A percentile compares a stretch with the other conserved stretches of the same genome.
phyloP scores from a whole-genome alignment of 2,329 filamentous ascomycete genomes.

The Zymoseptoria passerinii region DNA sequence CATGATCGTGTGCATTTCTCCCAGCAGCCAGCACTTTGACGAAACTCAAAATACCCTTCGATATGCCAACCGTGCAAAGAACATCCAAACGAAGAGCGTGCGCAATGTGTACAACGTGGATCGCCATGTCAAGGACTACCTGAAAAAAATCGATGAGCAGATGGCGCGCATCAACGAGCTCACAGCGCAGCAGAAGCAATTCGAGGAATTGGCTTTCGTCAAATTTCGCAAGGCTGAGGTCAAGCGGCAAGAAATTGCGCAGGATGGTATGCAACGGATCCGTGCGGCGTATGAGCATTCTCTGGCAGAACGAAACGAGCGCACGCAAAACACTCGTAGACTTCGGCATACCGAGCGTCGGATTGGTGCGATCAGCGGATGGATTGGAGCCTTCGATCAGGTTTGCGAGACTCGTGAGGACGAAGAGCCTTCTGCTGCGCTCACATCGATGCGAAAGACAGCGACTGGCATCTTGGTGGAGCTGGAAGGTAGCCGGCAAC shows the following conservation, averaged over 20 bases:
- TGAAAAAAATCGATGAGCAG: conserved; percentile 99
- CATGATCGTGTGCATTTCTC: conserved; percentile 98
- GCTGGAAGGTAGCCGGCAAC: conserved; percentile 80
- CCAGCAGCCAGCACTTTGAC: conserved; percentile 92
- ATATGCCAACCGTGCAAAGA: conserved; percentile 96
- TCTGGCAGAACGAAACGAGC: conserved; percentile 66
- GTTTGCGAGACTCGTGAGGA: conserved; percentile 66
- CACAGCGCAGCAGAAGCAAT: conserved; percentile 84
- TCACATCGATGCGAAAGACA: conserved; percentile 73
- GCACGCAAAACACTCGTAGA: conserved; percentile 70
- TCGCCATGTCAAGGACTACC: conserved; percentile 95
- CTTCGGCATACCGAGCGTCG: conserved; percentile 74
- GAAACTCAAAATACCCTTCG: conserved; percentile 97
- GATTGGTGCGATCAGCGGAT: conserved; percentile 77
- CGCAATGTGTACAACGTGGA: conserved; percentile 99
- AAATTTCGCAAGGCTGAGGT: conserved; percentile 89
- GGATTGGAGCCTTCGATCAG: conserved; percentile 85
- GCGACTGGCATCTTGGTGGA: conserved; percentile 83
- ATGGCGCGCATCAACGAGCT: conserved; percentile 95
- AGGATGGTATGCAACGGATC: conserved; percentile 72
- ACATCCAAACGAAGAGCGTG: conserved; percentile 99
- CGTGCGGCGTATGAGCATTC: conserved; percentile 79
- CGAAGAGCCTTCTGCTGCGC: conserved; percentile 56
- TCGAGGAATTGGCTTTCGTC: conserved; percentile 68
- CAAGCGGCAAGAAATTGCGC: conserved; percentile 66